These are phyloP conservation scores for Pyricularia sp. DNA, from an alignment of 2,329 filamentous ascomycete species.

Conservation along the genomic window DNA sequence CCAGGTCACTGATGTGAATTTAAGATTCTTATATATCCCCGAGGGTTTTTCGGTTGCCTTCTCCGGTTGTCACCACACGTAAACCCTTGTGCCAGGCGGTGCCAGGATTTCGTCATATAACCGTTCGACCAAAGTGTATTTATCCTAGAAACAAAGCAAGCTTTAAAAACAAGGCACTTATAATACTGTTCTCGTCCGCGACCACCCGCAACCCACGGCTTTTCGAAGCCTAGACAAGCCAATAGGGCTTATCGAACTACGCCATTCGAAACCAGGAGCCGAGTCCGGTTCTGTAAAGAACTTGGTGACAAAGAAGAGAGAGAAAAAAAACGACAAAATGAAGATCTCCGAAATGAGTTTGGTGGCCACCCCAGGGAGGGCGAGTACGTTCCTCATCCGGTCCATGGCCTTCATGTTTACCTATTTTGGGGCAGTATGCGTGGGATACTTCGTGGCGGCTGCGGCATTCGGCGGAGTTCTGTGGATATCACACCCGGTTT, in stretches of 20 bases:
- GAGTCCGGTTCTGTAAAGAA: background rate
- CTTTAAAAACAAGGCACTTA: background rate
- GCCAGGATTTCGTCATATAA: too few relatives aligned
- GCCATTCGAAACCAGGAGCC: background rate
- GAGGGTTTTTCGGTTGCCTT: background rate
- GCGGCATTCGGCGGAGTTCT: constrained; percentile 10
- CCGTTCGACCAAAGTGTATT: background rate
- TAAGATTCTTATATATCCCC: background rate
- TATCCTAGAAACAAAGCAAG: too few relatives aligned
- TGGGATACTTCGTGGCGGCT: constrained; percentile 11
- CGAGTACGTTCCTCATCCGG: background rate
- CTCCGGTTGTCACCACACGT: too few relatives aligned
- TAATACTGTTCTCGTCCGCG: background rate
- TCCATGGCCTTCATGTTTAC: background rate
- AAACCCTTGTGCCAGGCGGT: too few relatives aligned
- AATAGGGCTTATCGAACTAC: background rate
- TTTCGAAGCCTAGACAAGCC: background rate
- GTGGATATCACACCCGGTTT: constrained; percentile 13
- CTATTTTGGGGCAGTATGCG: constrained; percentile 6
- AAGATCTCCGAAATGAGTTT: background rate
- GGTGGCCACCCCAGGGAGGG: background rate
- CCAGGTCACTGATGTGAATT: background rate
- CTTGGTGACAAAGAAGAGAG: background rate
- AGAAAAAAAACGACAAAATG: background rate
- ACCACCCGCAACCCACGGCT: too few relatives aligned